A percentile compares a stretch with the other conserved stretches of the same genome.
phyloP scores from a whole-genome alignment of 495 filamentous ascomycete species.

The Bombardia bombarda region DNA sequence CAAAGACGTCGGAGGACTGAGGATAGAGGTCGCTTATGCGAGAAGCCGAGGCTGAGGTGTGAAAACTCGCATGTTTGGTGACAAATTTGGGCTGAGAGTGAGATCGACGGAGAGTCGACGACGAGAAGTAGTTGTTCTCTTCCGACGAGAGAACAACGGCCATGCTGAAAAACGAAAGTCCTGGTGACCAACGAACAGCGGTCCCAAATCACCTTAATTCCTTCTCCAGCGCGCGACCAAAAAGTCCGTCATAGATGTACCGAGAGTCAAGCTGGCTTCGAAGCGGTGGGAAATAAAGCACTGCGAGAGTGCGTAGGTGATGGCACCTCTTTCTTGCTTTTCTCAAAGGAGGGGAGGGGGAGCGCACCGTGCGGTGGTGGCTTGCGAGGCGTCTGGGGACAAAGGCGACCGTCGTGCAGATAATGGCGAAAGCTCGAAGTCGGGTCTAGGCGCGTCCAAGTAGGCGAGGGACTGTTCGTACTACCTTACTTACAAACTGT shows the following conservation, averaged over 20 bases:
- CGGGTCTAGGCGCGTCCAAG: too few relatives aligned
- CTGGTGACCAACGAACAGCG: slow-evolving; percentile 11
- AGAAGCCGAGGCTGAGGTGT: slow-evolving; percentile 34
- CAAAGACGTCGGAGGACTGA: slow-evolving; percentile 22
- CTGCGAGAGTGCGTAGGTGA: background rate
- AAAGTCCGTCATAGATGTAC: slow-evolving; percentile 20
- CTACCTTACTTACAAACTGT: slow-evolving; percentile 4
- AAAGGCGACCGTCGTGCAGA: slow-evolving; percentile 6
- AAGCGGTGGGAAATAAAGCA: too few relatives aligned
- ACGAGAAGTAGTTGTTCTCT: slow-evolving; percentile 36
- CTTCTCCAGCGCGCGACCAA: slow-evolving; percentile 19
- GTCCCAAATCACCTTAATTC: slow-evolving; percentile 24
- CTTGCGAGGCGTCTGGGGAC: slow-evolving; percentile 11
- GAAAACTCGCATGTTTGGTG: slow-evolving; percentile 26
- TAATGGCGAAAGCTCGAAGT: too few relatives aligned
- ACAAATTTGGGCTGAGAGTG: slow-evolving; percentile 40
- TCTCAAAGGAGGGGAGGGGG: background rate
- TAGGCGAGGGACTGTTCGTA: too few relatives aligned
- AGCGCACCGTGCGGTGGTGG: slow-evolving; percentile 7
- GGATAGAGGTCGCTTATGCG: slow-evolving; percentile 30
- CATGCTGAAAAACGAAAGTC: slow-evolving; percentile 24
- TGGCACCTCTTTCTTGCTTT: slow-evolving; percentile 5
- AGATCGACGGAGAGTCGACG: slow-evolving; percentile 36
- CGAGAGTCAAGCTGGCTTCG: background rate
- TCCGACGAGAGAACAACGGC: slow-evolving; percentile 39